Conservation (phyloP, 1,284 basidiomycete genomes). For the Puccinia horiana region DNA sequence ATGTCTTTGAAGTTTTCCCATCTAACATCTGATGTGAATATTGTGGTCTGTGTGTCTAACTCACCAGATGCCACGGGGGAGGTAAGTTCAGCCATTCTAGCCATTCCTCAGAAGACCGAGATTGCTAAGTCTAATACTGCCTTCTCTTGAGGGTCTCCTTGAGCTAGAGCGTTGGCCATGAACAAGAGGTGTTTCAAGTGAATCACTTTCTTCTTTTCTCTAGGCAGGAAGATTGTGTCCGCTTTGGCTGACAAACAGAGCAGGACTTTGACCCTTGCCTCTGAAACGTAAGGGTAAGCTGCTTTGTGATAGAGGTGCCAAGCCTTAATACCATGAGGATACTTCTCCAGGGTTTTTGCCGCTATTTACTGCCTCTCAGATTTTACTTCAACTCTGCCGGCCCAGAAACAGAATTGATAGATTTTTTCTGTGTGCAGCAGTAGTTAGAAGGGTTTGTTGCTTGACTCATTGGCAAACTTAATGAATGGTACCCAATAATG, state of each 20-base stretch:
- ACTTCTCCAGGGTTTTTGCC: not conserved
- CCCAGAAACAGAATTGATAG: not conserved
- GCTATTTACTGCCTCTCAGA: not conserved
- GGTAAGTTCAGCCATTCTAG: not conserved
- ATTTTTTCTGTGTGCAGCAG: not conserved
- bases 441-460: not conserved
- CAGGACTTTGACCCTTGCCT: not conserved
- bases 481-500: not conserved
- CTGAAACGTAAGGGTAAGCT: not conserved
- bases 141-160: not conserved
- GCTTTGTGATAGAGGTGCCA: not conserved
- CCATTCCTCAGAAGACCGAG: constrained; percentile 14
- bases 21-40: not conserved
- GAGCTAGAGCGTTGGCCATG: no score
- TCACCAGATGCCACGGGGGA: not conserved
- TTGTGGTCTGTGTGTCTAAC: not conserved
- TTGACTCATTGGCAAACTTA: not conserved
- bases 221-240: not conserved
- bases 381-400: not conserved
- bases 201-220: not conserved
- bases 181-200: not conserved
- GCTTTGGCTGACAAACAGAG: not conserved
- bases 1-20: no score
- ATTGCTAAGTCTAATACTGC: not conserved
- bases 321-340: not conserved